These are phyloP conservation scores for Henckelia pumila DNA, from an alignment of 257 asterid genomes.

Conservation along the genomic window DNA sequence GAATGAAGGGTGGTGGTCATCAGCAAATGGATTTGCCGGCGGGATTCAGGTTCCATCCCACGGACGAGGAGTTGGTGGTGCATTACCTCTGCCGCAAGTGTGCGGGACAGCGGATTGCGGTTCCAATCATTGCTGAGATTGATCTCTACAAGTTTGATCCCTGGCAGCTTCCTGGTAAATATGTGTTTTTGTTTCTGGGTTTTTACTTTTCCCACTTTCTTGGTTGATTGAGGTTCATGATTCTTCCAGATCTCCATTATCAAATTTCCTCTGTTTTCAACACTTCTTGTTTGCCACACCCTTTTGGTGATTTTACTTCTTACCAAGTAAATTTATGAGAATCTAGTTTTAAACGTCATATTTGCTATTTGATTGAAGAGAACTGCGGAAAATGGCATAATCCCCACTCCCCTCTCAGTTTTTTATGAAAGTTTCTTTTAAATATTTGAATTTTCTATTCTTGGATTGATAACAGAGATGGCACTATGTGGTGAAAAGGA, in stretches of 20 bases:
- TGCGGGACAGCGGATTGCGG: constrained; percentile 40
- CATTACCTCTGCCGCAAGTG: constrained; percentile 59
- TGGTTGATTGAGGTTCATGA: neutral
- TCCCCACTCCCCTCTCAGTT: neutral
- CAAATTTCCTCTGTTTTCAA: neutral
- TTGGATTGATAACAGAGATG: constrained; percentile 32
- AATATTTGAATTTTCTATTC: too few species aligned
- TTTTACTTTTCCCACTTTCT: neutral
- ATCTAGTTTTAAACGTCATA: neutral
- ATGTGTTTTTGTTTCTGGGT: constrained; percentile 6
- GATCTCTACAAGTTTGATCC: constrained; percentile 57
- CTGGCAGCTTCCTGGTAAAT: constrained; percentile 54
- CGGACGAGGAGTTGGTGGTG: constrained; percentile 59
- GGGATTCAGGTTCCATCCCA: constrained; percentile 58
- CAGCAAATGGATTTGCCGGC: constrained; percentile 53
- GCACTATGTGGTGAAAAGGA: constrained; percentile 55
- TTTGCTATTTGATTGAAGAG: neutral
- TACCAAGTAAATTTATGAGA: neutral
- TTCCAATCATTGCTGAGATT: constrained; percentile 50
- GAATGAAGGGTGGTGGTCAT: constrained; percentile 50
- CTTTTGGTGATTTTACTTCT: neutral
- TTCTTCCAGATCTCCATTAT: neutral
- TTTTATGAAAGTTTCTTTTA: neutral
- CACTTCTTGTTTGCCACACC: too few species aligned
- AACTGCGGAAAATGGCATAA: neutral